Conservation (phyloP, 768 basidiomycete genomes). For the Agrocybe praecox region DNA sequence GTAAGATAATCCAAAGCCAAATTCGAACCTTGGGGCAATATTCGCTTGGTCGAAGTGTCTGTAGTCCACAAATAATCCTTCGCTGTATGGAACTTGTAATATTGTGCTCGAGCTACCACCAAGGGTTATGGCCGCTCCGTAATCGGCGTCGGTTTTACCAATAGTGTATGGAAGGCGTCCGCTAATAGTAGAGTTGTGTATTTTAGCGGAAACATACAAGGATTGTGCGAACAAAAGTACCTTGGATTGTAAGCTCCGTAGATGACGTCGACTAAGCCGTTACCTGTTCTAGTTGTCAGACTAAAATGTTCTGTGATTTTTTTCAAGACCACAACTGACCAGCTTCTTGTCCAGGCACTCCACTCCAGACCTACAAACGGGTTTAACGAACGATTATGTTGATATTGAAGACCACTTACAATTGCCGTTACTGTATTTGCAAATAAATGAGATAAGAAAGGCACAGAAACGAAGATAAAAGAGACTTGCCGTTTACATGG, state of each 20-base stretch:
- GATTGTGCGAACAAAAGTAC: slow-evolving; percentile 29
- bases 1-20: slow-evolving; percentile 57
- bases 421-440: slow-evolving; percentile 36
- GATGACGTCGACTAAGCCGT: slow-evolving; percentile 57
- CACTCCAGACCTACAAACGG: slow-evolving; percentile 45
- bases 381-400: neutral
- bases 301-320: neutral
- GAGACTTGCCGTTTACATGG: slow-evolving; percentile 46
- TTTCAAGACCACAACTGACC: slow-evolving; percentile 30
- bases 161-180: slow-evolving; percentile 55
- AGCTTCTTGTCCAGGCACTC: slow-evolving; percentile 65
- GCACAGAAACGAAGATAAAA: neutral
- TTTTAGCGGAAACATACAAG: neutral
- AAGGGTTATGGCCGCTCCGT: slow-evolving; percentile 50
- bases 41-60: slow-evolving; percentile 54
- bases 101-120: slow-evolving; percentile 35
- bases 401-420: slow-evolving; percentile 20
- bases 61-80: slow-evolving; percentile 61
- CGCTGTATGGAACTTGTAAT: slow-evolving; percentile 56
- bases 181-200: slow-evolving; percentile 20
- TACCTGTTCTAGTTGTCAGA: slow-evolving; percentile 37
- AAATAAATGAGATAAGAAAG: neutral
- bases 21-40: slow-evolving; percentile 51
- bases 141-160: slow-evolving; percentile 55
- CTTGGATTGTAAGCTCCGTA: slow-evolving; percentile 64